Conservation (phyloP, 495 filamentous ascomycete species). For the Penicillium canescens region DNA sequence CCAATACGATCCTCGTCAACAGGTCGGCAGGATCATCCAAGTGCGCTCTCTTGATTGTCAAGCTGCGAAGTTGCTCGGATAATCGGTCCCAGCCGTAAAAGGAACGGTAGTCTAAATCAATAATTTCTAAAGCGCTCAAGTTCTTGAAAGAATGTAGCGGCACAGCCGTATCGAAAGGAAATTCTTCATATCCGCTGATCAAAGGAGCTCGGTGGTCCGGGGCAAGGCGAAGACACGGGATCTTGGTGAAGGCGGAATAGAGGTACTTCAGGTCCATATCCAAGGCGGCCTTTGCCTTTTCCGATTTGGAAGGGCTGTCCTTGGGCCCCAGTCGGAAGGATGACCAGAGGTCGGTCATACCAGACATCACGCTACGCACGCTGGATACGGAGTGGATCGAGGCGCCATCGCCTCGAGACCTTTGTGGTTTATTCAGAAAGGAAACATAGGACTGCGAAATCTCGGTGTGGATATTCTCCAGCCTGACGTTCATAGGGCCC, state of each 20-base stretch:
- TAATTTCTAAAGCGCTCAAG: slow-evolving; percentile 86
- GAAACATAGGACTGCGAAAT: slow-evolving; percentile 90
- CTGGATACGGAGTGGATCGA: slow-evolving; percentile 96
- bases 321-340: slow-evolving; percentile 76
- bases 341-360: slow-evolving; percentile 90
- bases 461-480: slow-evolving; percentile 92
- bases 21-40: slow-evolving; percentile 90
- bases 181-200: slow-evolving; percentile 93
- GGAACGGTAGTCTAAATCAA: slow-evolving; percentile 91
- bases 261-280: slow-evolving; percentile 90
- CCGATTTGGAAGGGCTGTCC: slow-evolving; percentile 73
- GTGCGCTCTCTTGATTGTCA: slow-evolving; percentile 84
- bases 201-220: slow-evolving; percentile 87
- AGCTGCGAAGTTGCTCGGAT: slow-evolving; percentile 84
- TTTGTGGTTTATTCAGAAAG: slow-evolving; percentile 79
- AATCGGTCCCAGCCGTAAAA: slow-evolving; percentile 96
- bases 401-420: slow-evolving; percentile 74
- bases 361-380: slow-evolving; percentile 94
- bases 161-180: slow-evolving; percentile 97
- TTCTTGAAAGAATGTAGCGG: slow-evolving; percentile 96
- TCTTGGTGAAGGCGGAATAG: slow-evolving; percentile 98
- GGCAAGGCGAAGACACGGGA: slow-evolving; percentile 83
- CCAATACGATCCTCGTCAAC: slow-evolving; percentile 86
- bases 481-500: slow-evolving; percentile 91
- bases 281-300: slow-evolving; percentile 81